Conservation (phyloP, 352 stramenopile species). For the Nothophytophthora sp. region DNA sequence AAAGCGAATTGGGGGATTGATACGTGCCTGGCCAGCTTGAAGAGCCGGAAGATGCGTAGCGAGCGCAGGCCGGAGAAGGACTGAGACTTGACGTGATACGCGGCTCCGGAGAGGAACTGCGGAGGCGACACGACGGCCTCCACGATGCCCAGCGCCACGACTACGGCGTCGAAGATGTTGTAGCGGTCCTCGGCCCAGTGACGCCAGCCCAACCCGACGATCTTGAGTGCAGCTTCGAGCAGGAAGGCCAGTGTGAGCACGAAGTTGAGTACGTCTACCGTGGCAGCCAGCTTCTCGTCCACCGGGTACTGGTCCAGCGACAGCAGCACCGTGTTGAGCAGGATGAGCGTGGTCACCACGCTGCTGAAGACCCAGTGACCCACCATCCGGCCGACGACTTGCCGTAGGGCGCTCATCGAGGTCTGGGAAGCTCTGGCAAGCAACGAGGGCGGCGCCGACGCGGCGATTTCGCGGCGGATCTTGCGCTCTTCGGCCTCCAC, state of each 20-base stretch:
- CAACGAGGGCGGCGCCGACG: conserved; percentile 3
- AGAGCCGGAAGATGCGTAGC: conserved; percentile 87
- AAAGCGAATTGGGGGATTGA: not conserved
- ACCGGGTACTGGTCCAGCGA: conserved; percentile 79
- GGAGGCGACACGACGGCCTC: conserved; percentile 48
- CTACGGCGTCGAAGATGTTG: conserved; percentile 84
- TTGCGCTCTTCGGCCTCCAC: conserved; percentile 50
- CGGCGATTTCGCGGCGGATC: conserved; percentile 23
- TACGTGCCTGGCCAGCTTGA: conserved; percentile 86
- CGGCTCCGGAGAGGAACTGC: conserved; percentile 14
- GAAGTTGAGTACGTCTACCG: conserved; percentile 67
- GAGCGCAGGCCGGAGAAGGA: conserved; percentile 83
- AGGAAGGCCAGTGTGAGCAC: conserved; percentile 50
- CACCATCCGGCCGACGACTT: conserved; percentile 27
- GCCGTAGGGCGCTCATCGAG: not conserved
- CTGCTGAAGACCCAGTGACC: conserved; percentile 57
- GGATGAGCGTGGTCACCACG: conserved; percentile 53
- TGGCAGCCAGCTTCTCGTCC: conserved; percentile 24
- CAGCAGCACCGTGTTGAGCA: conserved; percentile 84
- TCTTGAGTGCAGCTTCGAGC: conserved; percentile 61
- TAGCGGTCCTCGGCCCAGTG: conserved; percentile 63
- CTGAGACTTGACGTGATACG: conserved; percentile 9
- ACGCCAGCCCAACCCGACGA: conserved; percentile 57
- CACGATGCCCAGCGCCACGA: conserved; percentile 46
- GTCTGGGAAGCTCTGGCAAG: conserved; percentile 6